A percentile compares a stretch with the other conserved stretches of the same genome.
Evolutionary conservation across 805 yeast genomes (phyloP).

Genomic region (Hanseniaspora taiwanica): DNA sequence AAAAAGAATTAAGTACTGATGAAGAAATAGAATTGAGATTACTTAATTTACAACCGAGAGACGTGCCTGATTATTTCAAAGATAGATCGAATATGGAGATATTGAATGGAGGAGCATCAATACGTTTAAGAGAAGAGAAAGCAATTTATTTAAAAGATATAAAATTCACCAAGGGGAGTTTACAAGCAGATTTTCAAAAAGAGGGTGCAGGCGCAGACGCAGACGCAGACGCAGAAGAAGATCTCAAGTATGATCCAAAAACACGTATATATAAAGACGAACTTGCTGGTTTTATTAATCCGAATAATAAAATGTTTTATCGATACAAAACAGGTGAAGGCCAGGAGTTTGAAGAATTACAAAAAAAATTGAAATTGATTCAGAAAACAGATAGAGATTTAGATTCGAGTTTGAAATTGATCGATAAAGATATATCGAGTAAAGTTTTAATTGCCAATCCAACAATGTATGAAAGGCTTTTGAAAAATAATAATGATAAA

Average conservation of each 20-base stretch:
- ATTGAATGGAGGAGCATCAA: background rate
- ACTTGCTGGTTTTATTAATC: conserved; percentile 23
- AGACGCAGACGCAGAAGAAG: conserved; percentile 23
- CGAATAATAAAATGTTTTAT: conserved; percentile 36
- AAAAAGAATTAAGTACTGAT: conserved; percentile 25
- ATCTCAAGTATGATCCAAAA: conserved; percentile 42
- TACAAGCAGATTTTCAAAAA: conserved; percentile 44
- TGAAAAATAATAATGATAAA: conserved; percentile 8
- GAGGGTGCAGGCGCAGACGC: conserved; percentile 25
- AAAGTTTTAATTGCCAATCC: conserved; percentile 25
- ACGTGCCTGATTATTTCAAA: conserved; percentile 8
- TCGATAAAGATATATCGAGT: conserved; percentile 15
- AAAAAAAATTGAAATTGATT: conserved; percentile 31
- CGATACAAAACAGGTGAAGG: conserved; percentile 47
- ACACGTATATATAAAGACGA: conserved; percentile 27
- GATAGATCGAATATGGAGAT: conserved; percentile 2
- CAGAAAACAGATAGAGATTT: conserved; percentile 33
- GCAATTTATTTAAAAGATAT: conserved; percentile 54
- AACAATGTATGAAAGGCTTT: conserved; percentile 19
- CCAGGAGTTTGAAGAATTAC: conserved; percentile 23
- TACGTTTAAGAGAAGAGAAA: conserved; percentile 34
- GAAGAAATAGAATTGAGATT: conserved; percentile 31
- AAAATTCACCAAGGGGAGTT: conserved; percentile 24
- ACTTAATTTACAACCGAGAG: conserved; percentile 23
- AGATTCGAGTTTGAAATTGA: conserved; percentile 11